Evolutionary conservation across 176 grass and related monocot genomes (phyloP).

Genomic region (Puya raimondii): DNA sequence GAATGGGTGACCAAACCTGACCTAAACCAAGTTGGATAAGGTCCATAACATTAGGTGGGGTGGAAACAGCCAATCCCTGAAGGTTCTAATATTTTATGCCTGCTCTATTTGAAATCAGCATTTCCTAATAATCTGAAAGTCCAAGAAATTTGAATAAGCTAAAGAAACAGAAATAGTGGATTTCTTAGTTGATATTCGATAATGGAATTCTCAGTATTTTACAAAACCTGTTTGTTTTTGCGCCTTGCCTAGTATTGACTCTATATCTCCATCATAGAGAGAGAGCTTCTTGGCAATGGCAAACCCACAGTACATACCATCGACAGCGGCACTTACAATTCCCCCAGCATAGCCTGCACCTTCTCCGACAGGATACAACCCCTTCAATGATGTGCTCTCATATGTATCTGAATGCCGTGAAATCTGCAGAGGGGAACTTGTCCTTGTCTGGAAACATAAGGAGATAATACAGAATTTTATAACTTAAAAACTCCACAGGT

Average conservation of each 20-base stretch:
- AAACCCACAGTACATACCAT: slow-evolving; percentile 93
- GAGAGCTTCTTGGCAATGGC: slow-evolving; percentile 77
- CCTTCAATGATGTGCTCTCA: slow-evolving; percentile 59
- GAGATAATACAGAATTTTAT: background rate
- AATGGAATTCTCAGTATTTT: slow-evolving; percentile 50
- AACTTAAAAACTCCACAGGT: background rate
- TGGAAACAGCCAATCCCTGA: too few species aligned
- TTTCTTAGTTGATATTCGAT: background rate
- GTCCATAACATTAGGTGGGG: too few species aligned
- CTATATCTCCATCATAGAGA: slow-evolving; percentile 60
- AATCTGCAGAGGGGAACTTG: slow-evolving; percentile 86
- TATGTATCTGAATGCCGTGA: slow-evolving; percentile 54
- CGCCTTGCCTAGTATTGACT: slow-evolving; percentile 56
- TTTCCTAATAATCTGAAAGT: background rate
- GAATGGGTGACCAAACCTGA: too few species aligned
- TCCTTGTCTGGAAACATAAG: slow-evolving; percentile 65
- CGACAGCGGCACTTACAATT: slow-evolving; percentile 86
- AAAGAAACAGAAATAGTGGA: background rate
- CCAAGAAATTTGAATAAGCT: background rate
- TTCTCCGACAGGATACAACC: slow-evolving; percentile 84
- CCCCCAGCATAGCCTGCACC: slow-evolving; percentile 91
- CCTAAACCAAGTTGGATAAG: too few species aligned
- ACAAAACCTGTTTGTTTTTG: slow-evolving; percentile 72
- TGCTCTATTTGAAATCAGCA: background rate
- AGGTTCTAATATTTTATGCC: too few species aligned